phyloP scores from a whole-genome alignment of 1,139 yeast species.

The Diutina mesorugosa region DNA sequence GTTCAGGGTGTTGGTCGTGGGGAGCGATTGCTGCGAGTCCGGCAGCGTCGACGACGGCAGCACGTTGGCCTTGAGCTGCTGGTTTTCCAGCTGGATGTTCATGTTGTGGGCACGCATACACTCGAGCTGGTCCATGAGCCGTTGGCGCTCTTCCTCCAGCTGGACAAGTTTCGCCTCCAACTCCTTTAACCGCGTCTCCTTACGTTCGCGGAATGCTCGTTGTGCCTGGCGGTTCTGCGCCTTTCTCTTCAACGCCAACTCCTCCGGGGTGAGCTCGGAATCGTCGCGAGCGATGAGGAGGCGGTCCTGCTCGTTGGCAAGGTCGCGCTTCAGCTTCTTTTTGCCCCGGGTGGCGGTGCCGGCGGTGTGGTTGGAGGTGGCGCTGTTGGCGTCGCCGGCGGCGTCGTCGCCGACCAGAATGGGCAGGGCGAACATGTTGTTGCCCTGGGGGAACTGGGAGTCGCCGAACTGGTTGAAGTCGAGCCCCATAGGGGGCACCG shows the following conservation, averaged over 20 bases:
- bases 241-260: conserved; percentile 43
- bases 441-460: not conserved
- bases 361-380: not conserved
- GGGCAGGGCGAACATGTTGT: not conserved
- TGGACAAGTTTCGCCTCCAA: conserved; percentile 45
- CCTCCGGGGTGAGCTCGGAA: conserved; percentile 32
- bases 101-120: conserved; percentile 46
- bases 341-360: not conserved
- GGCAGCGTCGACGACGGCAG: not conserved
- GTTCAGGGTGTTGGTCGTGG: not conserved
- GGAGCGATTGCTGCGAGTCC: not conserved
- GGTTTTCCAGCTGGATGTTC: conserved; percentile 14
- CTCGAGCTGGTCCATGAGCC: conserved; percentile 41
- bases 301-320: not conserved
- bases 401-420: not conserved
- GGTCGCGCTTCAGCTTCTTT: not conserved
- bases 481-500: not conserved
- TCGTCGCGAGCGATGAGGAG: conserved; percentile 15
- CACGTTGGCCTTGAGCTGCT: conserved; percentile 8
- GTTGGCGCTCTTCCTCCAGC: conserved; percentile 47
- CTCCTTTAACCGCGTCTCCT: conserved; percentile 61
- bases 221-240: conserved; percentile 88
- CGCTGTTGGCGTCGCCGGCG: not conserved
- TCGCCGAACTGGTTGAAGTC: not conserved
- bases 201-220: conserved; percentile 78